Conservation (phyloP, 768 basidiomycete genomes). For the Boletus subparvulus region DNA sequence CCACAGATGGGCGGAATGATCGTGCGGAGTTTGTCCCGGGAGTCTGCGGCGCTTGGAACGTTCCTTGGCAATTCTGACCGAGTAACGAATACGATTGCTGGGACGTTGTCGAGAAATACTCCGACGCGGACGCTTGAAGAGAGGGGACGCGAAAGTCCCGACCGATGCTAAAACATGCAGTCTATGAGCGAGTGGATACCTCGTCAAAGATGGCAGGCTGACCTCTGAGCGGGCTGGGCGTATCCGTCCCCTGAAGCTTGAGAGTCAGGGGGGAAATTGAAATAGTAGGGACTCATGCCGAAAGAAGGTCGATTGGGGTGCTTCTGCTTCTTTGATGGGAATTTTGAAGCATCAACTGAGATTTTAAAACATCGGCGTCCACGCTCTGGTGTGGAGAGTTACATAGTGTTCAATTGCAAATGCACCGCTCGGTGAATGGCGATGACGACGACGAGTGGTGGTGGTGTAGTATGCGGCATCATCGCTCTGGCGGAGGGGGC, state of each 20-base stretch:
- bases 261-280: not conserved
- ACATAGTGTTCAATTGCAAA: slow-evolving; percentile 20
- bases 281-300: slow-evolving; percentile 19
- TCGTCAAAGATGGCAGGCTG: slow-evolving; percentile 7
- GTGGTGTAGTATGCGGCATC: slow-evolving; percentile 23
- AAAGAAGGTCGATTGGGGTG: slow-evolving; percentile 13
- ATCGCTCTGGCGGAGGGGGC: slow-evolving; percentile 23
- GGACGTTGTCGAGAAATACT: not conserved
- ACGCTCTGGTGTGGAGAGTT: slow-evolving; percentile 16
- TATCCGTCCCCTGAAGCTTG: slow-evolving; percentile 5
- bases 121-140: not conserved
- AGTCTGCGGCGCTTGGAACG: not conserved
- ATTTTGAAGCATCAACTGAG: slow-evolving; percentile 11
- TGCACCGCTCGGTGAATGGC: slow-evolving; percentile 23
- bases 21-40: slow-evolving; percentile 1
- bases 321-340: slow-evolving; percentile 26
- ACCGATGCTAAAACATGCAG: slow-evolving; percentile 10
- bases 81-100: slow-evolving; percentile 6
- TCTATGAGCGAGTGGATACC: slow-evolving; percentile 5
- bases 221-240: slow-evolving; percentile 13
- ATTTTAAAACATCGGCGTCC: slow-evolving; percentile 22
- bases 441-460: slow-evolving; percentile 23
- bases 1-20: slow-evolving; percentile 4
- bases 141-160: not conserved
- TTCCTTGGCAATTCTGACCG: not conserved